A percentile compares a stretch with the other conserved stretches of the same genome.
phyloP scores from a whole-genome alignment of 176 grass and related monocot genomes.

The Musa schizocarpa region DNA sequence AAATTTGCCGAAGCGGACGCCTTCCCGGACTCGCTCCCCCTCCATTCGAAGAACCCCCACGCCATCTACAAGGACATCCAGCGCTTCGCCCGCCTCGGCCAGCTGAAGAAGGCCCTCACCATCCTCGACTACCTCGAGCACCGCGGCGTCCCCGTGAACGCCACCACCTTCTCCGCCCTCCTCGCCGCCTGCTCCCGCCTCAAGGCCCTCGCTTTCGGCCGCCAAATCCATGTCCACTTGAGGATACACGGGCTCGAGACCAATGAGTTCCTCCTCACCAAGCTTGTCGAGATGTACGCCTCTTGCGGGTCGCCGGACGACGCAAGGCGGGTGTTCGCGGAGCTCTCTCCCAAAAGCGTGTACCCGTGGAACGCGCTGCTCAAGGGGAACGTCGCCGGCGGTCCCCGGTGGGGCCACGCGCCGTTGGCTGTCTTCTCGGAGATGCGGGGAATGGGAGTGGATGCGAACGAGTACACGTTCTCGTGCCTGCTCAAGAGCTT shows the following conservation, averaged over 20 bases:
- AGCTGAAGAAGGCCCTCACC: slow-evolving; percentile 41
- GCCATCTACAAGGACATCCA: slow-evolving; percentile 43
- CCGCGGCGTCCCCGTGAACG: slow-evolving; percentile 51
- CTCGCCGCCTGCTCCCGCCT: slow-evolving; percentile 40
- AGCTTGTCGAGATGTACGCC: slow-evolving; percentile 63
- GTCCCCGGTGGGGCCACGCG: slow-evolving; percentile 29
- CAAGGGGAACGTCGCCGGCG: slow-evolving; percentile 43
- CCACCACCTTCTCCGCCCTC: slow-evolving; percentile 63
- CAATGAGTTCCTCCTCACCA: slow-evolving; percentile 62
- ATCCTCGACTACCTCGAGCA: slow-evolving; percentile 83
- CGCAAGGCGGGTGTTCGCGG: slow-evolving; percentile 41
- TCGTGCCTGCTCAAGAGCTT: slow-evolving; percentile 78
- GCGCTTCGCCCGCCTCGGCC: slow-evolving; percentile 33
- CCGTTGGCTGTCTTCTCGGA: slow-evolving; percentile 34
- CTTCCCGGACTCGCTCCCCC: slow-evolving; percentile 26
- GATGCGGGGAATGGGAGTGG: slow-evolving; percentile 51
- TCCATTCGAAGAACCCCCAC: slow-evolving; percentile 64
- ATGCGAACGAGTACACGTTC: slow-evolving; percentile 67
- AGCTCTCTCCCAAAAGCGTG: slow-evolving; percentile 27
- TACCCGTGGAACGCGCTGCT: slow-evolving; percentile 81
- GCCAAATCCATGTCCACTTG: slow-evolving; percentile 70
- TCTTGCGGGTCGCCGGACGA: slow-evolving; percentile 45
- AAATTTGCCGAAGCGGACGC: slow-evolving; percentile 13
- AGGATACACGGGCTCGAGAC: slow-evolving; percentile 45
- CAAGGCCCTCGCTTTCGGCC: slow-evolving; percentile 38